A percentile compares a stretch with the other conserved stretches of the same genome.
Conservation (phyloP, 805 yeast genomes). For the Yarrowia sp. region DNA sequence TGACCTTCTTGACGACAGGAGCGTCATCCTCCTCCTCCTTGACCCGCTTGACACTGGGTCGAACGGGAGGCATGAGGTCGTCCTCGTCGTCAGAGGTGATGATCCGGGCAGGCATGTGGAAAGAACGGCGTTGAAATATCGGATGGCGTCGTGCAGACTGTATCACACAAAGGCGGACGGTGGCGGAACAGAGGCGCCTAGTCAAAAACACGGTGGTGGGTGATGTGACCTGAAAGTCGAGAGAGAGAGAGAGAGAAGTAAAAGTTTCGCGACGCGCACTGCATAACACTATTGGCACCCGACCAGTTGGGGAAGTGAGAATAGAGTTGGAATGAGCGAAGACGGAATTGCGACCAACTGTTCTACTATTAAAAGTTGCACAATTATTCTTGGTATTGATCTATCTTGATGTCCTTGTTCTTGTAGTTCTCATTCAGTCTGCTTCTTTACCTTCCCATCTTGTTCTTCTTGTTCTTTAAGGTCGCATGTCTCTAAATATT, state of each 20-base stretch:
- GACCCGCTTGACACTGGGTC: conserved; percentile 26
- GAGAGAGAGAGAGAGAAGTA: conserved; percentile 3
- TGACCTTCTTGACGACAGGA: conserved; percentile 17
- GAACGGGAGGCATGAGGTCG: conserved; percentile 28
- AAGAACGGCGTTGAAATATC: background rate
- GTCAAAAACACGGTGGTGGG: conserved; percentile 17
- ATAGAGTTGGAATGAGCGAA: too few species aligned
- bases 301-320: too few species aligned
- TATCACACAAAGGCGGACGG: too few species aligned
- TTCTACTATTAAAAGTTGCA: too few species aligned
- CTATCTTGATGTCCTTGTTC: too few species aligned
- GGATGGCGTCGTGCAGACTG: too few species aligned
- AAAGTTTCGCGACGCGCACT: conserved; percentile 39
- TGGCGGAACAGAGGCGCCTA: background rate
- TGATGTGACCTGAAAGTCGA: background rate
- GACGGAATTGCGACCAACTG: too few species aligned
- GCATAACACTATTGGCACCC: background rate
- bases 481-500: too few species aligned
- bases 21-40: conserved; percentile 23
- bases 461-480: too few species aligned
- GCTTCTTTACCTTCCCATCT: too few species aligned
- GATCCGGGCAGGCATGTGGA: conserved; percentile 33
- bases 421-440: too few species aligned
- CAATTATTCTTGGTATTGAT: too few species aligned
- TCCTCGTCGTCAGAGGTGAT: conserved; percentile 35